phyloP scores from a whole-genome alignment of 2,329 filamentous ascomycete genomes.

The Paecilomyces sp. region DNA sequence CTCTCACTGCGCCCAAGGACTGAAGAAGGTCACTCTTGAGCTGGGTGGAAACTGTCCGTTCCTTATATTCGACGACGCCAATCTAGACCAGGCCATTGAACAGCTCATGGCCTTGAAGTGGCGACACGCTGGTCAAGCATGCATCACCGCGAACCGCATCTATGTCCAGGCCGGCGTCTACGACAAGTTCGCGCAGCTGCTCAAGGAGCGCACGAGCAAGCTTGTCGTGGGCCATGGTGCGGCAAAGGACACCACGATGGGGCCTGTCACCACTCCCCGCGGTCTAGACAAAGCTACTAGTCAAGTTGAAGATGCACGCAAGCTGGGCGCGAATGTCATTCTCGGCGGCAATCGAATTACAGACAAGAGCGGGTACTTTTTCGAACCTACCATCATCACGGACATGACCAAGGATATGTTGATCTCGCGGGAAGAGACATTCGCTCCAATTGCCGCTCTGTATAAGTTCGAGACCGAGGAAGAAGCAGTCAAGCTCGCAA shows the following conservation, averaged over 20 bases:
- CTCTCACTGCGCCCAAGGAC: constrained; percentile 50
- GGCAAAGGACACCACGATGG: constrained; percentile 49
- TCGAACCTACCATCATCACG: constrained; percentile 60
- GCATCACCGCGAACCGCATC: constrained; percentile 39
- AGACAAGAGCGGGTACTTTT: constrained; percentile 59
- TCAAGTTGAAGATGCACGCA: constrained; percentile 60
- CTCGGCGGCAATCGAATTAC: constrained; percentile 47
- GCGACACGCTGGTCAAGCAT: constrained; percentile 38
- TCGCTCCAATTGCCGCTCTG: constrained; percentile 57
- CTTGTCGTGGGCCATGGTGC: constrained; percentile 57
- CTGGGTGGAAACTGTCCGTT: constrained; percentile 60
- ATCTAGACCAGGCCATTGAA: constrained; percentile 43
- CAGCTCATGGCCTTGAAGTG: constrained; percentile 36
- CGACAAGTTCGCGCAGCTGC: constrained; percentile 48
- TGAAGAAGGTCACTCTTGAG: constrained; percentile 60
- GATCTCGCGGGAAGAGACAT: constrained; percentile 55
- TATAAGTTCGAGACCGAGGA: constrained; percentile 61
- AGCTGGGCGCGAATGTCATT: constrained; percentile 56
- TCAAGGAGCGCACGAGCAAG: constrained; percentile 45
- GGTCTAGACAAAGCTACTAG: constrained; percentile 47
- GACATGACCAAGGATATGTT: constrained; percentile 54
- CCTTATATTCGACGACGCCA: constrained; percentile 58
- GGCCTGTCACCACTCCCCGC: constrained; percentile 52
- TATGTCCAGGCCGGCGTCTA: constrained; percentile 38
- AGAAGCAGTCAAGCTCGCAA: constrained; percentile 53